A percentile compares a stretch with the other conserved stretches of the same genome.
Conservation (phyloP, 202 grass and related monocot species). For the Sporobolus alterniflorus region DNA sequence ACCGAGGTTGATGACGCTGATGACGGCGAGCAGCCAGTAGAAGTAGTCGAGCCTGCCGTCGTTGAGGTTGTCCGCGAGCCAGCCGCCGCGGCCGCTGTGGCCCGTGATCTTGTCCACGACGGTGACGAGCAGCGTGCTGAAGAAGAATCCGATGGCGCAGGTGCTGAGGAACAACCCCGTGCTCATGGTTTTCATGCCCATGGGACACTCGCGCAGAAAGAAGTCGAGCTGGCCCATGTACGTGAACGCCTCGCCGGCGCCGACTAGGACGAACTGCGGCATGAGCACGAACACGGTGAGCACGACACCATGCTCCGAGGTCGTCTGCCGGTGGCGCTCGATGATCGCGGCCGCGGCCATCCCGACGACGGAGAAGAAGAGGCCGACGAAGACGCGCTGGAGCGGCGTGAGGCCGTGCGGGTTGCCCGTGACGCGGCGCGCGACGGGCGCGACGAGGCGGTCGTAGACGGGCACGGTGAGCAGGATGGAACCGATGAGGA, state of each 20-base stretch:
- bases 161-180: slow-evolving; percentile 89
- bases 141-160: slow-evolving; percentile 73
- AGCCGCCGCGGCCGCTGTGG: slow-evolving; percentile 18
- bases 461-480: slow-evolving; percentile 89
- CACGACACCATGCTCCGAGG: slow-evolving; percentile 14
- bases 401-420: slow-evolving; percentile 83
- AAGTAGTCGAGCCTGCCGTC: slow-evolving; percentile 74
- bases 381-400: slow-evolving; percentile 74
- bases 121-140: slow-evolving; percentile 71
- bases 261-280: slow-evolving; percentile 84
- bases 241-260: slow-evolving; percentile 79
- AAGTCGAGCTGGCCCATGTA: slow-evolving; percentile 98
- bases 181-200: slow-evolving; percentile 98
- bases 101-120: slow-evolving; percentile 61
- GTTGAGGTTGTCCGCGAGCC: slow-evolving; percentile 84
- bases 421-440: slow-evolving; percentile 52
- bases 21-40: slow-evolving; percentile 76
- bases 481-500: slow-evolving; percentile 90
- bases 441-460: slow-evolving; percentile 53
- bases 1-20: slow-evolving; percentile 59
- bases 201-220: slow-evolving; percentile 89
- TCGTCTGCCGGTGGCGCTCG: slow-evolving; percentile 46
- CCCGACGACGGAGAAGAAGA: slow-evolving; percentile 54
- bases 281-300: slow-evolving; percentile 81
- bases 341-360: slow-evolving; percentile 66